These are phyloP conservation scores for Pyracantha coccinea DNA, from an alignment of 331 rosid genomes.

Conservation along the genomic window DNA sequence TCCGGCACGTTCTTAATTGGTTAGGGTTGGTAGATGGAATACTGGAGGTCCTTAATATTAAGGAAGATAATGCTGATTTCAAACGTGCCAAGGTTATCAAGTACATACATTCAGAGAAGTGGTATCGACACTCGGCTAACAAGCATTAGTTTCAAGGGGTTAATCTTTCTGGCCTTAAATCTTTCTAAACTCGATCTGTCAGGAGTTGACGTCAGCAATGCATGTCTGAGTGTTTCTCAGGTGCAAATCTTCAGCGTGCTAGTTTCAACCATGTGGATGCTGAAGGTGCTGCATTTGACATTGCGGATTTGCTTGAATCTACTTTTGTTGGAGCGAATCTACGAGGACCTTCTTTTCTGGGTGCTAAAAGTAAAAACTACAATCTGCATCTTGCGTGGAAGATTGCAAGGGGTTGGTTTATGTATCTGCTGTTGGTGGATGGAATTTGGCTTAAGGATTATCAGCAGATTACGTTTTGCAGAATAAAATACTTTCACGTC, in stretches of 20 bases:
- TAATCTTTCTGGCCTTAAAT: not conserved
- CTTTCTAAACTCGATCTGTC: too few relatives aligned
- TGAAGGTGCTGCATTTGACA: not conserved
- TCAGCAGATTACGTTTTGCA: not conserved
- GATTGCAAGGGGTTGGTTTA: not conserved
- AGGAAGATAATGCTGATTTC: slow-evolving; percentile 23
- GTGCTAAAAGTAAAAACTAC: not conserved
- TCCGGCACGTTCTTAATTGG: slow-evolving; percentile 81
- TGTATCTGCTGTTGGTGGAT: too few relatives aligned
- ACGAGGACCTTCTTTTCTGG: not conserved
- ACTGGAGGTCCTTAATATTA: slow-evolving; percentile 29
- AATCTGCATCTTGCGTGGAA: not conserved
- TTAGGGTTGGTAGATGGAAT: slow-evolving; percentile 65
- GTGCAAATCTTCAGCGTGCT: not conserved
- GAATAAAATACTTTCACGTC: too few relatives aligned
- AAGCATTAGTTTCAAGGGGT: slow-evolving; percentile 10
- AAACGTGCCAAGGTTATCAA: not conserved
- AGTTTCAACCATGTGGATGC: not conserved
- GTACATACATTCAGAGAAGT: too few relatives aligned
- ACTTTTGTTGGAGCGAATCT: not conserved
- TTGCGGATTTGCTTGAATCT: not conserved
- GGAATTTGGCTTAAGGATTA: not conserved
- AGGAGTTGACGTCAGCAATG: not conserved
- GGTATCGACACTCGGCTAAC: too few relatives aligned
- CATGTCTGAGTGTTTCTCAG: not conserved